Evolutionary conservation across 371 early-diverging fungal genomes (phyloP).

Genomic region (Mucor circinelloides): DNA sequence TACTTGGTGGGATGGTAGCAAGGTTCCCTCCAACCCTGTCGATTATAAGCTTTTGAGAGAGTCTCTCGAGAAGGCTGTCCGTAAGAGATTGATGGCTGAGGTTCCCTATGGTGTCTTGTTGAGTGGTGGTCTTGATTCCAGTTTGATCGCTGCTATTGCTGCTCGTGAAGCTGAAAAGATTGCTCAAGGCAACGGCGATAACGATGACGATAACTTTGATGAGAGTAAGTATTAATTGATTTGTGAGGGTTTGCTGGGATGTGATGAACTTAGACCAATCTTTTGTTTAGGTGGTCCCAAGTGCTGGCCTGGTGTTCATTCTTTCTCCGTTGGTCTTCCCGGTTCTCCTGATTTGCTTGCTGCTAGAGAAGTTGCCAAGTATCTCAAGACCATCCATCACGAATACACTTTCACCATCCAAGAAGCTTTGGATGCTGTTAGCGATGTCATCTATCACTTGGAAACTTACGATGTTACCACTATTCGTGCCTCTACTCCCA

Average conservation of each 20-base stretch:
- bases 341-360: slow-evolving; percentile 92
- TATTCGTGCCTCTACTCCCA: slow-evolving; percentile 94
- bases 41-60: slow-evolving; percentile 75
- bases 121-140: slow-evolving; percentile 93
- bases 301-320: slow-evolving; percentile 87
- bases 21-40: slow-evolving; percentile 56
- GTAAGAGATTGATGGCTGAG: slow-evolving; percentile 95
- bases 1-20: slow-evolving; percentile 79
- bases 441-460: slow-evolving; percentile 93
- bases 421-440: slow-evolving; percentile 94
- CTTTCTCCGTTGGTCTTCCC: slow-evolving; percentile 93
- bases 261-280: background rate
- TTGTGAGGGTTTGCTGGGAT: background rate
- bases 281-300: slow-evolving; percentile 43
- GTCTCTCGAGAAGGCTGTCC: slow-evolving; percentile 82
- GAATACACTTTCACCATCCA: slow-evolving; percentile 93
- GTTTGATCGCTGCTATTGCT: slow-evolving; percentile 93
- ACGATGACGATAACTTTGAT: slow-evolving; percentile 58
- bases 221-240: slow-evolving; percentile 50
- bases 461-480: slow-evolving; percentile 99
- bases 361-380: slow-evolving; percentile 91
- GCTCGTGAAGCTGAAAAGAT: slow-evolving; percentile 77
- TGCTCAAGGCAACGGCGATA: slow-evolving; percentile 26
- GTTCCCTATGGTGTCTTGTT: slow-evolving; percentile 97
- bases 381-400: slow-evolving; percentile 90